Evolutionary conservation across 1,139 yeast species (phyloP).

Genomic region (Candida sp.): DNA sequence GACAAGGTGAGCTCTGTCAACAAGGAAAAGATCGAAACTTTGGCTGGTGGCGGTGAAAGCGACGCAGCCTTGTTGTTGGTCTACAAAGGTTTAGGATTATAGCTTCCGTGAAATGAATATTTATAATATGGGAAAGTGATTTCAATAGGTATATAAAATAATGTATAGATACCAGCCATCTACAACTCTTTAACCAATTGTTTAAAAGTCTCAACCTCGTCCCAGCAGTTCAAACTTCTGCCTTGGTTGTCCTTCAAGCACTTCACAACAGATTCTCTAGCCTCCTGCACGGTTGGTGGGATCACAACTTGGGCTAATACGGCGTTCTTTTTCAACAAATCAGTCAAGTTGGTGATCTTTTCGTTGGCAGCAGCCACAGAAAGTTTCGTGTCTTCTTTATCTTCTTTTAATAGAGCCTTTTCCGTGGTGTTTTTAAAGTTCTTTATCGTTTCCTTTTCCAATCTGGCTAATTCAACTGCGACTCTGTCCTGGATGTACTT

Average conservation of each 20-base stretch:
- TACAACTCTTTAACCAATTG: constrained; percentile 41
- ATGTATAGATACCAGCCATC: constrained; percentile 4
- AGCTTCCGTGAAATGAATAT: constrained; percentile 8
- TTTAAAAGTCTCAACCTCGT: constrained; percentile 78
- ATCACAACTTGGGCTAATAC: constrained; percentile 44
- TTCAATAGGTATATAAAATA: background rate
- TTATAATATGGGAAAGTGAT: background rate
- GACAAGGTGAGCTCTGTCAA: constrained; percentile 82
- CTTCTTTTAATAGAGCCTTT: constrained; percentile 39
- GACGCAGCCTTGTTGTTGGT: constrained; percentile 91
- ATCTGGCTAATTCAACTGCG: constrained; percentile 61
- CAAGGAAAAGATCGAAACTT: constrained; percentile 78
- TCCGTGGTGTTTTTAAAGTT: constrained; percentile 59
- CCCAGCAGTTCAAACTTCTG: constrained; percentile 87
- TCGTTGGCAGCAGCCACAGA: constrained; percentile 40
- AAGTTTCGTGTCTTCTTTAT: constrained; percentile 12
- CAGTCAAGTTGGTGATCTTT: constrained; percentile 47
- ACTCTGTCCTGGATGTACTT: constrained; percentile 81
- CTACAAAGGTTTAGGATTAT: constrained; percentile 77
- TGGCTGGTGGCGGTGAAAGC: constrained; percentile 98
- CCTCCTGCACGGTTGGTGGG: constrained; percentile 32
- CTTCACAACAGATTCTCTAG: constrained; percentile 61
- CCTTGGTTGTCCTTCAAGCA: constrained; percentile 76
- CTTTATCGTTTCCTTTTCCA: constrained; percentile 62
- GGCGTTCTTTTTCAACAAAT: constrained; percentile 51